Base-by-base conservation (phyloP, 768 basidiomycete species). In the Russula sp. region DNA sequence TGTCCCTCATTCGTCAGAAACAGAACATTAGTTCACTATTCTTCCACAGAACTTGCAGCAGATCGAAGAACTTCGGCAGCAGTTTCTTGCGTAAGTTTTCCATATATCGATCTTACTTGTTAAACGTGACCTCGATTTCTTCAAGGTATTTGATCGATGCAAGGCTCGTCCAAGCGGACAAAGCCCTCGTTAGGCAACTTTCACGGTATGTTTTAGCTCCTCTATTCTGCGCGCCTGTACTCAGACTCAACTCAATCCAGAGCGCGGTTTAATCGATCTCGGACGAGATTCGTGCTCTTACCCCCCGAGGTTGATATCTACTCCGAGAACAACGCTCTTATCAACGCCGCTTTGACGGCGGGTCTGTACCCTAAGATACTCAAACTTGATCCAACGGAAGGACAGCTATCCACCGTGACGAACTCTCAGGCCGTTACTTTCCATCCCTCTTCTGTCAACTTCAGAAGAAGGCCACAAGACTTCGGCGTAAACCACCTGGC, bases 21-120 rank as follows among this genome's bases (percentile, higher is more conserved):
- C 26, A 14, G 32, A 18, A 30, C 20, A 18, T 3, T 32, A 8
- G 53, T 20, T 57, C 30, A 54, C 66, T 62, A 55, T 36, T 34
- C 55, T 52, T 22, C 51, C 64, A 8, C 72, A 93, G 87, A 98
- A 94, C 72, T 78, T 99, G 56, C 88, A 93, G 76, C 94, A 97
- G 75, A 96, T 99, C 34, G 96, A 98, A 74, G 96, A 98, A 72
- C 81, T 98, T 40, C 86, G 95, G 32, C 93, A 94, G 71, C 96
- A 99, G 73, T 72, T 73, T 67, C 69, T 74, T 8, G 70, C 71
- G 68, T 71, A 53, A 34, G 59, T 57, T 32, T 49, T 57, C 22
- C 24, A 22, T n/a, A 48, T 61, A 63, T 30, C 10, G 60, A 63
- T 28, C 14, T 38, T 22, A 49, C 44, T 2, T 11, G 22, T 20